Conservation (phyloP, 2,329 filamentous ascomycete species). For the Lanzia echinophila region DNA sequence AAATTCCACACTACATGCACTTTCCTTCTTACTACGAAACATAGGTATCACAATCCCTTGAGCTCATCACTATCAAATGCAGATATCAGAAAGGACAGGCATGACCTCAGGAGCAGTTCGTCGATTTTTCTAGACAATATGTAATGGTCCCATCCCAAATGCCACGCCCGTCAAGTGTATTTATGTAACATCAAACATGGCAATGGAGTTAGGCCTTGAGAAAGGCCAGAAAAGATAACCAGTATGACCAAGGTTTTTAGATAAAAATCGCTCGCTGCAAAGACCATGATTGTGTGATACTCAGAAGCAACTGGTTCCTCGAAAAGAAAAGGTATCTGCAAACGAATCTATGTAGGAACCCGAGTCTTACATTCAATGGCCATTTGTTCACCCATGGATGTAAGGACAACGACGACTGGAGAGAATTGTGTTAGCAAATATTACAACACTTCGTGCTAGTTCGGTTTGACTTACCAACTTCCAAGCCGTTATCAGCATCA, state of each 20-base stretch:
- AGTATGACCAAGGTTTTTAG: constrained; percentile 41
- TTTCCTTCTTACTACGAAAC: too few species aligned
- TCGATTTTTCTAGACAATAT: constrained; percentile 29
- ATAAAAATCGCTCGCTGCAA: constrained; percentile 37
- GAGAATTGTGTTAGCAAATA: constrained; percentile 6
- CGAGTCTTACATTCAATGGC: constrained; percentile 86
- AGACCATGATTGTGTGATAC: constrained; percentile 35
- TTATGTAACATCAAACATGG: constrained; percentile 27
- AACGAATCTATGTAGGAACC: constrained; percentile 21
- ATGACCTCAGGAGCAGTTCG: constrained; percentile 5
- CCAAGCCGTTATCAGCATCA: constrained; percentile 79
- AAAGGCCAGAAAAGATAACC: constrained; percentile 28
- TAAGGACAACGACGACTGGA: constrained; percentile 82
- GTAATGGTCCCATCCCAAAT: constrained; percentile 25
- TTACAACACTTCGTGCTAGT: neutral
- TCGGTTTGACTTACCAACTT: constrained; percentile 55
- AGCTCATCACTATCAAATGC: too few species aligned
- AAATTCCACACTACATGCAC: too few species aligned
- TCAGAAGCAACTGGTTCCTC: constrained; percentile 26
- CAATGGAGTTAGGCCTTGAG: constrained; percentile 22
- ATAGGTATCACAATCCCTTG: too few species aligned
- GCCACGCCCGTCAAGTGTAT: constrained; percentile 31
- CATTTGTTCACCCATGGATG: constrained; percentile 92
- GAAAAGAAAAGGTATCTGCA: constrained; percentile 10
- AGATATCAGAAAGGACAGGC: too few species aligned